Evolutionary conservation across 2,329 filamentous ascomycete genomes (phyloP), one percentile per base, ranked within the genome.

Genomic region (Pleoardoris graminearum): DNA sequence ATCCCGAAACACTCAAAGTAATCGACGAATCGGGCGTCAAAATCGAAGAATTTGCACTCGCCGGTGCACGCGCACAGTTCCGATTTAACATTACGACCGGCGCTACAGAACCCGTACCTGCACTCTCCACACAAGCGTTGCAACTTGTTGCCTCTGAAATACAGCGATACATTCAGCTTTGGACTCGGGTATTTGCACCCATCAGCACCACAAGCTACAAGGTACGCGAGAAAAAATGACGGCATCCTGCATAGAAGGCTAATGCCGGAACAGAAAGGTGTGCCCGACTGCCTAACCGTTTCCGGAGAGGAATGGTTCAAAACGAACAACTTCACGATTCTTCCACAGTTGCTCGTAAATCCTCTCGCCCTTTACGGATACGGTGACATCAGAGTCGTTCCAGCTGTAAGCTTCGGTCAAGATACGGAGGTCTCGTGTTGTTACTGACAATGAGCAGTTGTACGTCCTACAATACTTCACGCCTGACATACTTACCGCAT

Each of bases 381-480:
- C 48, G 71, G 71, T 12, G 71, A 74, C 53, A 71, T 73, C 30
- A 66, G 68, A 35, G 59, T 66, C 27, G 69, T 74, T 4, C 71
- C 71, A 48, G 70, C 70, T 14, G 71, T 74, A 70, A 61, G 71
- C 67, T 55, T 58, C 47, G 10, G n/a, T 50, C 39, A 35, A 44
- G 45, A 60, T 42, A 49, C 19, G 3, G 12, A 17, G n/a, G 0
- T 11, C n/a, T 47, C 48, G 61, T 63, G 50, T 60, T 63, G 33
- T 22, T 55, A 51, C 66, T 69, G 53, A 72, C 63, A 58, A 48
- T 53, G 57, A 32, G 19, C 51, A 74, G 71, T 66, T 74, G 22
- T 74, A 74, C 59, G 67, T 72, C 48, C 56, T 74, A 33, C 65
- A 72, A 51, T 74, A 74, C 62, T 70, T 74, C 23, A 71, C 69